phyloP scores from a whole-genome alignment of 768 basidiomycete genomes.

The Amanita pseudoporphyria region DNA sequence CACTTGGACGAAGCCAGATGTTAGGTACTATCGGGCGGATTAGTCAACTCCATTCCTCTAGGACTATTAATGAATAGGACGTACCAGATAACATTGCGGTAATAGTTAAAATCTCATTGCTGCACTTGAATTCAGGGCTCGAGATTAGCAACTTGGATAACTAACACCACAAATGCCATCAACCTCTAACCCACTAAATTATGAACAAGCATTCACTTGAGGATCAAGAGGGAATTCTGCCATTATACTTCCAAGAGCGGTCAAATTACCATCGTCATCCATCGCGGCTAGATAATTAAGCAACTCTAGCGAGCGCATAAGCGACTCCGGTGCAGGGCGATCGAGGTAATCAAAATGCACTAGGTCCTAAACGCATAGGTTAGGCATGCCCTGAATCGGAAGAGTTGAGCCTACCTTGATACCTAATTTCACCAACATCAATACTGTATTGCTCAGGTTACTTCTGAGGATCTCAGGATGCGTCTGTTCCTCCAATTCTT shows the following conservation, averaged over 20 bases:
- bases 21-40: constrained; percentile 59
- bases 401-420: constrained; percentile 48
- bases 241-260: constrained; percentile 82
- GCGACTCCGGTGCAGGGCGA: constrained; percentile 89
- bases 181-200: constrained; percentile 19
- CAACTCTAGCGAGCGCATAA: constrained; percentile 94
- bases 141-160: constrained; percentile 91
- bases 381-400: background rate
- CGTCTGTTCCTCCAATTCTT: constrained; percentile 93
- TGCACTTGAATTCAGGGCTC: constrained; percentile 93
- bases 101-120: constrained; percentile 91
- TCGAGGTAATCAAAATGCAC: constrained; percentile 86
- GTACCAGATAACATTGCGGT: constrained; percentile 93
- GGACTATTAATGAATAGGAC: constrained; percentile 14
- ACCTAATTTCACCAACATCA: constrained; percentile 91
- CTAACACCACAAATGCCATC: constrained; percentile 23
- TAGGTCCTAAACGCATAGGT: constrained; percentile 47
- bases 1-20: constrained; percentile 88
- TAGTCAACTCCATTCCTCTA: background rate
- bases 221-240: constrained; percentile 99
- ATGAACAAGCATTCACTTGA: constrained; percentile 41
- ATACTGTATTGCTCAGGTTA: constrained; percentile 87
- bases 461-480: constrained; percentile 92
- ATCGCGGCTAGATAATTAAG: constrained; percentile 88
- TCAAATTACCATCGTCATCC: constrained; percentile 90